Evolutionary conservation across 2,329 filamentous ascomycete species (phyloP).

Genomic region (Cladobotryum protrusum): DNA sequence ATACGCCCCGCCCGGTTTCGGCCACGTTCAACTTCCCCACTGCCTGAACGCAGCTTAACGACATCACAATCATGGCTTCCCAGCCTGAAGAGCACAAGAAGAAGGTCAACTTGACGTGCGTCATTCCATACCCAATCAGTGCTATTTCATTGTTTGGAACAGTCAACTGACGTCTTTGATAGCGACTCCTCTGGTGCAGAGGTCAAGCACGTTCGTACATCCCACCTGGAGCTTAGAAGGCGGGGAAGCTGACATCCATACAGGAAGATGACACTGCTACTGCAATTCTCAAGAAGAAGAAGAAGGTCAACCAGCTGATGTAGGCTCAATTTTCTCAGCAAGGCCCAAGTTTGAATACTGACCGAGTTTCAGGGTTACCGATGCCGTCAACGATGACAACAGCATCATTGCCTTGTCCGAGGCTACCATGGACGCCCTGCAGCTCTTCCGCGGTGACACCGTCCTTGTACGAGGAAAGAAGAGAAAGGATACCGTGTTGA

Average conservation of each 20-base stretch:
- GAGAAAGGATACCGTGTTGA: constrained; percentile 97
- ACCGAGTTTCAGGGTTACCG: constrained; percentile 69
- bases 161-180: constrained; percentile 30
- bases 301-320: constrained; percentile 99
- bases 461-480: constrained; percentile 99
- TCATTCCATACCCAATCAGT: constrained; percentile 15
- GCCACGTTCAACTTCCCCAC: constrained; percentile 18
- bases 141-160: constrained; percentile 5
- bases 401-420: constrained; percentile 97
- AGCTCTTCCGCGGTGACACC: constrained; percentile 97
- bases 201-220: constrained; percentile 65
- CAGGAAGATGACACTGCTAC: constrained; percentile 88
- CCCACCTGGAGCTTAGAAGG: constrained; percentile 13
- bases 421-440: constrained; percentile 96
- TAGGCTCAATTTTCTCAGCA: constrained; percentile 40
- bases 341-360: constrained; percentile 13
- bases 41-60: constrained; percentile 5
- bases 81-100: constrained; percentile 66
- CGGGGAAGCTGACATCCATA: constrained; percentile 22
- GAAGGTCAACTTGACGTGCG: constrained; percentile 79
- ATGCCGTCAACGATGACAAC: constrained; percentile 99
- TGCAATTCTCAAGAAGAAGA: constrained; percentile 99
- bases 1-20: constrained; percentile 11
- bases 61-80: constrained; percentile 56
- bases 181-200: constrained; percentile 89